A percentile compares a stretch with the other conserved stretches of the same genome.
Evolutionary conservation across 768 basidiomycete genomes (phyloP).

Genomic region (Trametes cubensis): DNA sequence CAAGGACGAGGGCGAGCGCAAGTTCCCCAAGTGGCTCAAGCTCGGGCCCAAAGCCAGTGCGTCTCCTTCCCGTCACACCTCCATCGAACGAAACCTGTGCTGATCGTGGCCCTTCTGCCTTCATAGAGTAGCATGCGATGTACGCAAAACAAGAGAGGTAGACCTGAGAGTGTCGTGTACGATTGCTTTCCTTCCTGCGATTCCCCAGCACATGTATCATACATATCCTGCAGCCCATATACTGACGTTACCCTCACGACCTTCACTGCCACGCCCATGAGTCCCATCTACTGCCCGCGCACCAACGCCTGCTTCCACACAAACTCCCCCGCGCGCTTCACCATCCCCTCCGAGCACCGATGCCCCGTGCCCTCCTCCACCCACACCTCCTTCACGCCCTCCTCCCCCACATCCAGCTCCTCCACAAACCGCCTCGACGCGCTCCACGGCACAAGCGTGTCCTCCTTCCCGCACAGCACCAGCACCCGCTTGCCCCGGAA

Average conservation of each 20-base stretch:
- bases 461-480: constrained; percentile 65
- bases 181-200: background rate
- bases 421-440: constrained; percentile 59
- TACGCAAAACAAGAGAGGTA: too few relatives aligned
- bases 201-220: constrained; percentile 2
- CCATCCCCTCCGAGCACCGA: constrained; percentile 62
- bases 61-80: background rate
- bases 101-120: background rate
- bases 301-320: constrained; percentile 29
- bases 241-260: background rate
- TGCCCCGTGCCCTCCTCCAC: constrained; percentile 64
- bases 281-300: too few relatives aligned
- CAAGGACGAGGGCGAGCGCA: constrained; percentile 44
- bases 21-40: constrained; percentile 82
- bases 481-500: constrained; percentile 74
- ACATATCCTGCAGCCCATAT: background rate
- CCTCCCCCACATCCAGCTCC: constrained; percentile 51
- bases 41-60: constrained; percentile 63
- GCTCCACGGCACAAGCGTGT: constrained; percentile 70
- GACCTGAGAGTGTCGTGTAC: background rate
- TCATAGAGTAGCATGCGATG: background rate
- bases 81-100: too few relatives aligned
- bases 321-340: constrained; percentile 43
- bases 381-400: constrained; percentile 57
- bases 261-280: background rate